phyloP scores from a whole-genome alignment of 495 filamentous ascomycete species.

The Achaetomiella virescens region DNA sequence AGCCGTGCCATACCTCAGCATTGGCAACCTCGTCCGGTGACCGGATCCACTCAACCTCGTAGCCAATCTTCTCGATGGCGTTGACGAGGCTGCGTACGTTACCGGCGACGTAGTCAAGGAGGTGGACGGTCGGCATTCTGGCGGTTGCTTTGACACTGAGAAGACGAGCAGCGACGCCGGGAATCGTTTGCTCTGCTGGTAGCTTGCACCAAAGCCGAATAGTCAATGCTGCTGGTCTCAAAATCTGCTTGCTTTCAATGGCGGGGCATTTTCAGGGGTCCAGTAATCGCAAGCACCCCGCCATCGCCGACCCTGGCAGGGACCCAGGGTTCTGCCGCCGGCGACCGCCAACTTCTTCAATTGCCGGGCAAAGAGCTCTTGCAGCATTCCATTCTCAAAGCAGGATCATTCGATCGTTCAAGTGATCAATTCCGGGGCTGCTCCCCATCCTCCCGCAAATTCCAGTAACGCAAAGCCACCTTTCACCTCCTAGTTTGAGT shows the following conservation, averaged over 20 bases:
- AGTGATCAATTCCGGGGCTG: too few species aligned
- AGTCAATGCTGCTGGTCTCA: conserved; percentile 16
- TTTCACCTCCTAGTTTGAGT: too few species aligned
- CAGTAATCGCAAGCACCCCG: conserved; percentile 12
- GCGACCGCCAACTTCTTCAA: conserved; percentile 23
- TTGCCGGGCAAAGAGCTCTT: too few species aligned
- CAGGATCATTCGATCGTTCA: too few species aligned
- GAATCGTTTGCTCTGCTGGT: neutral
- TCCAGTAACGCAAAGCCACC: too few species aligned
- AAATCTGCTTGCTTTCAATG: conserved; percentile 7
- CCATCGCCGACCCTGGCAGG: conserved; percentile 10
- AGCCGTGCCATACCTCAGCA: conserved; percentile 60
- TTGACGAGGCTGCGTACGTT: conserved; percentile 95
- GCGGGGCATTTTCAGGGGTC: conserved; percentile 9
- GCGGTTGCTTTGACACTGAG: neutral
- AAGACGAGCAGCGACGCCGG: neutral
- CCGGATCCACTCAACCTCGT: conserved; percentile 86
- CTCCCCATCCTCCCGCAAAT: too few species aligned
- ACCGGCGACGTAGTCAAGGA: conserved; percentile 73
- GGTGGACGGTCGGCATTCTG: conserved; percentile 81
- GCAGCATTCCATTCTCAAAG: too few species aligned
- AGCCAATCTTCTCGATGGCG: conserved; percentile 91
- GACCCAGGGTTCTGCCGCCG: conserved; percentile 14
- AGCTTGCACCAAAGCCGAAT: neutral
- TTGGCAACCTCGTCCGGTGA: conserved; percentile 73